phyloP scores from a whole-genome alignment of 345 rosid genomes.

The Erodium maritimum region DNA sequence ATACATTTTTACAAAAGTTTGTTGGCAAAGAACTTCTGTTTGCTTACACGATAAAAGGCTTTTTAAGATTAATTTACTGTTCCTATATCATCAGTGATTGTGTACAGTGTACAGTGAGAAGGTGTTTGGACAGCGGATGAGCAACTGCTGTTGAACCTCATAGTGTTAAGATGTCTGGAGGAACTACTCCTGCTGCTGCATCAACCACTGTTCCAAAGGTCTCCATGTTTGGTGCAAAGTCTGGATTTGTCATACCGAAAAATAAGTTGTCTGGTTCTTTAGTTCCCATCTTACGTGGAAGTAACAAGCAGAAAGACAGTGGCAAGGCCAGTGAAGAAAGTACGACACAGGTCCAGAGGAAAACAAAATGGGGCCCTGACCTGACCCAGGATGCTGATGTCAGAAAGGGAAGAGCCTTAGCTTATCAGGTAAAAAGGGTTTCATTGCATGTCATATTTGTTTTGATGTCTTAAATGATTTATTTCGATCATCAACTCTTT shows the following conservation, averaged over 20 bases:
- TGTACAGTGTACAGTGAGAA: too few species aligned
- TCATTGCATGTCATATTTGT: not conserved
- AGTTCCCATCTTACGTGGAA: slow-evolving; percentile 53
- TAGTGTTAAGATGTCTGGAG: slow-evolving; percentile 27
- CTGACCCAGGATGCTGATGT: slow-evolving; percentile 48
- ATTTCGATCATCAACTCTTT: too few species aligned
- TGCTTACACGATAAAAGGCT: not conserved
- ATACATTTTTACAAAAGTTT: too few species aligned
- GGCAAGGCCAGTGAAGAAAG: slow-evolving; percentile 28
- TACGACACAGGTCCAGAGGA: slow-evolving; percentile 40
- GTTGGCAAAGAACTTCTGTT: not conserved
- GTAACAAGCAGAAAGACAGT: slow-evolving; percentile 29
- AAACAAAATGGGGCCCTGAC: slow-evolving; percentile 88
- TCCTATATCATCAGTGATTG: not conserved
- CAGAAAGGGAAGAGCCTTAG: slow-evolving; percentile 48
- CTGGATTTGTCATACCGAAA: slow-evolving; percentile 88
- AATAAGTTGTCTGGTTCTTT: slow-evolving; percentile 80
- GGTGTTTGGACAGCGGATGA: slow-evolving; percentile 10
- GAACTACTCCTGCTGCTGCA: slow-evolving; percentile 19
- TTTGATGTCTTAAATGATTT: too few species aligned
- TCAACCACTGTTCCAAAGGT: slow-evolving; percentile 37
- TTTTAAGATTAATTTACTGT: not conserved
- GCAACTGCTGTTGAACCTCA: slow-evolving; percentile 17
- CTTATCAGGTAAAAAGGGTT: slow-evolving; percentile 66
- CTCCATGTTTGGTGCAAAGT: slow-evolving; percentile 62